These are phyloP conservation scores for Hyphopichia khmerensis DNA, from an alignment of 1,139 yeast genomes.

Conservation along the genomic window DNA sequence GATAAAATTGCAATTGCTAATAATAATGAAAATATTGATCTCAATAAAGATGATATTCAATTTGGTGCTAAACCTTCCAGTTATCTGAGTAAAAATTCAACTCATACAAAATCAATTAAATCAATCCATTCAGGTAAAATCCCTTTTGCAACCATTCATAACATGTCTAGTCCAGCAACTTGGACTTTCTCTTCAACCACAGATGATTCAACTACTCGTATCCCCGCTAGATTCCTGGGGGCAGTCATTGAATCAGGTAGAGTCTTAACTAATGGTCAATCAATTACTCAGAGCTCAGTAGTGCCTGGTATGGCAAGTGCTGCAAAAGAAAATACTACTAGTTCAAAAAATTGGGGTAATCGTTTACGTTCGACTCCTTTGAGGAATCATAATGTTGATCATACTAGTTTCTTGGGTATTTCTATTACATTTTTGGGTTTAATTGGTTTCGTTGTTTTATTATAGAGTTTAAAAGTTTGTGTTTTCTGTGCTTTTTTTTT, in stretches of 20 bases:
- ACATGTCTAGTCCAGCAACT: conserved; percentile 14
- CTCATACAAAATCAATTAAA: conserved; percentile 17
- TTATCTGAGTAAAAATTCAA: not conserved
- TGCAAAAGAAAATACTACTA: conserved; percentile 9
- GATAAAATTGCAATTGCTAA: conserved; percentile 50
- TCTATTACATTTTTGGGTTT: not conserved
- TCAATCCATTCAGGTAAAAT: conserved; percentile 31
- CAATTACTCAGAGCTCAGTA: not conserved
- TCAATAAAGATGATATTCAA: conserved; percentile 8
- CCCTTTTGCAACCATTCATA: conserved; percentile 35
- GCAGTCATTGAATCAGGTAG: conserved; percentile 31
- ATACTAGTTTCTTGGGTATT: not conserved
- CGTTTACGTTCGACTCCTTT: not conserved
- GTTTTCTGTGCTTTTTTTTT: too few species aligned
- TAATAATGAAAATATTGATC: conserved; percentile 15
- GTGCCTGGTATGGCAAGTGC: conserved; percentile 13
- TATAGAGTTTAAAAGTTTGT: not conserved
- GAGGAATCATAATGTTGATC: not conserved
- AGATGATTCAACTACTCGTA: conserved; percentile 13
- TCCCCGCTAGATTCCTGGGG: conserved; percentile 39
- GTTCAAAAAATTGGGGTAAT: not conserved
- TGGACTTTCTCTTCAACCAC: conserved; percentile 13
- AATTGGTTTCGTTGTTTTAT: not conserved
- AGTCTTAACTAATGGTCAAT: conserved; percentile 21
- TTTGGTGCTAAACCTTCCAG: not conserved